phyloP scores from a whole-genome alignment of 1,284 basidiomycete species.

The Ceratobasidium sp. region DNA sequence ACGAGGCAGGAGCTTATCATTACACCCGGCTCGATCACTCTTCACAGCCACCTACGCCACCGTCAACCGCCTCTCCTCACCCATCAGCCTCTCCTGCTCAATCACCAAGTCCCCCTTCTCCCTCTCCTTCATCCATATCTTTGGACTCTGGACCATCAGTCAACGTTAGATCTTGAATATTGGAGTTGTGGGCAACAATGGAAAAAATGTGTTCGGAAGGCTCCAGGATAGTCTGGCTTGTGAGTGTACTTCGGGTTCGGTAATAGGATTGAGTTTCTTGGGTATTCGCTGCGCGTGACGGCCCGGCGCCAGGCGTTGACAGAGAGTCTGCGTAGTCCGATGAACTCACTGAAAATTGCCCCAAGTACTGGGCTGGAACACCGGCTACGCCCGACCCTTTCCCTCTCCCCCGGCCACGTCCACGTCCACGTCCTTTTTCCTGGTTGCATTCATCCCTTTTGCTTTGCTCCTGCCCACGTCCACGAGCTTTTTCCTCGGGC shows the following conservation, averaged over 20 bases:
- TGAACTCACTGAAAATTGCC: neutral
- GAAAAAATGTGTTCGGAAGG: neutral
- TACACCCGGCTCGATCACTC: neutral
- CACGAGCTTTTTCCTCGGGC: neutral
- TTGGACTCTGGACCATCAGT: too few relatives aligned
- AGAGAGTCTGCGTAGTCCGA: neutral
- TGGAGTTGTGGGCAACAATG: neutral
- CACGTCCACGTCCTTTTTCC: neutral
- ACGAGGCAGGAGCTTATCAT: neutral
- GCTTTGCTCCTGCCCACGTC: neutral
- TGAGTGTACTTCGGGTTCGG: neutral
- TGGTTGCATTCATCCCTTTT: neutral
- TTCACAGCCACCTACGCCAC: constrained; percentile 3
- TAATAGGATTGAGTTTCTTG: neutral
- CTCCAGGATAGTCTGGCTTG: neutral
- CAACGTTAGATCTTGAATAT: neutral
- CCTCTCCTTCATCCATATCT: neutral
- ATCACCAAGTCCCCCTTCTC: neutral
- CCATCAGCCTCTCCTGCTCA: neutral
- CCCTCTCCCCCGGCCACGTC: neutral
- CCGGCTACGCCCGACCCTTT: neutral
- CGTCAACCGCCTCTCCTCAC: neutral
- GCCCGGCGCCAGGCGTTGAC: neutral
- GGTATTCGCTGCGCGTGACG: neutral
- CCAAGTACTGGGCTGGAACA: neutral